Base-by-base conservation (phyloP, 1,284 basidiomycete species). In the Pseudozyma flocculosa region DNA sequence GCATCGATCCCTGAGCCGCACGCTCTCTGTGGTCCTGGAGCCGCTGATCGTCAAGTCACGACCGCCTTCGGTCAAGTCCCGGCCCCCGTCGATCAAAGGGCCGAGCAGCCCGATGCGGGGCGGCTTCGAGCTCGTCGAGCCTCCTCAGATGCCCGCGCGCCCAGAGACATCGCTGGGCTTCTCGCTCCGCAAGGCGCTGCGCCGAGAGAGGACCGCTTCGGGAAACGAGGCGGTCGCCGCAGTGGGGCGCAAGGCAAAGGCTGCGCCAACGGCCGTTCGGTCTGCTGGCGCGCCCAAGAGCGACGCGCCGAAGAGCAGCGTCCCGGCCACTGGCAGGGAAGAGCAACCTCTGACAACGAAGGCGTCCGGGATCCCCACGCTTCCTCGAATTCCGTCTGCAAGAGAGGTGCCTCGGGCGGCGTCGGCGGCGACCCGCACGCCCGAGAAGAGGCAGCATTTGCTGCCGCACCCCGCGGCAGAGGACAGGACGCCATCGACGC, bases 121-220 rank as follows among this genome's bases (percentile, higher is more conserved):
- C 26, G 11, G 5, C 7, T 29, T 29, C 11, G 26, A 29, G 7
- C 7, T 11, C 26, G 7, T 29, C 7, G 26, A 29, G 26, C 7
- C 7, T n/a, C n/a, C n/a, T 29, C 26, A 29, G 7, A 29, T 55
- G 23, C 50, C 58, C 7, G 38, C 49, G 8, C 41, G 58, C 17
- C 50, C 58, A 5, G 58, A 55, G 37, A 61, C 58, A 5, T 55
- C 52, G 38, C 40, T 61, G 2, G 58, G 58, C 21, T 61, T 61
- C 42, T 41, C 54, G 17, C 44, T 61, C 19, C 52, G 53, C 34
- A 61, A 55, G 29, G 46, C 53, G 11, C 49, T 55, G 43, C 45
- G 58, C 22, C 46, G 53, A n/a, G 58, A 61, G 10, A 43, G 53
- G 17, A 53, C 52, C 41, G 24, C 53, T 17, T 43, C 50, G 4